These are phyloP conservation scores for Cochlearia excelsa DNA, from an alignment of 345 rosid genomes.

Conservation along the genomic window DNA sequence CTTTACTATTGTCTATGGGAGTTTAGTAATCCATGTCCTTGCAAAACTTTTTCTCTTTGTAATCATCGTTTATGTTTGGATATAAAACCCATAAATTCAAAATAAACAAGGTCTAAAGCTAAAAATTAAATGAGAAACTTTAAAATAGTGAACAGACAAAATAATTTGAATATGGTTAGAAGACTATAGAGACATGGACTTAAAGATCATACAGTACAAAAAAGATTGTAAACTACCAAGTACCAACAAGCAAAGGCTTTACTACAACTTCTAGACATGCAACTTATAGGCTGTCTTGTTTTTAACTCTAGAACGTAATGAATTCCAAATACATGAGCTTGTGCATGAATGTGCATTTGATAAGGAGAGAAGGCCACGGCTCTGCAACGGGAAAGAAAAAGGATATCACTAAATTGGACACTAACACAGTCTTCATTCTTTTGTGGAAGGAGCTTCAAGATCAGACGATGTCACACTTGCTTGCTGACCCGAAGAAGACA, in stretches of 20 bases:
- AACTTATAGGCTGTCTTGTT: no score
- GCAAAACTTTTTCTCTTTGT: no score
- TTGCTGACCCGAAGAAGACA: slow-evolving; percentile 48
- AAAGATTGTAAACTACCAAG: no score
- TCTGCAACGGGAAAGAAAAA: slow-evolving; percentile 12
- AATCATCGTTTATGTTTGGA: no score
- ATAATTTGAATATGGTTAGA: no score
- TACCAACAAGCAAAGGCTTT: background rate
- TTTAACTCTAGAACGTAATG: no score
- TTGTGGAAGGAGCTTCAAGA: slow-evolving; percentile 20
- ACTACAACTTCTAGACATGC: background rate
- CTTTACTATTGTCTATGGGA: background rate
- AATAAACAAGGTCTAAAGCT: no score
- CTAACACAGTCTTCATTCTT: slow-evolving; percentile 24
- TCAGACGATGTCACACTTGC: slow-evolving; percentile 37
- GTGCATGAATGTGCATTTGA: background rate
- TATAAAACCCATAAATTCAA: no score
- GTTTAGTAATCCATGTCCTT: no score
- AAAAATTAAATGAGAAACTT: background rate
- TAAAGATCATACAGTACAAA: no score
- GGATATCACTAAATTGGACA: slow-evolving; percentile 17
- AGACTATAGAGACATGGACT: no score
- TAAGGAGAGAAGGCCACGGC: slow-evolving; percentile 1
- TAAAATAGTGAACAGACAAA: background rate
- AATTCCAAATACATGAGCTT: no score